Base-by-base conservation (phyloP, 257 asterid genomes). In the Sherardia arvensis region DNA sequence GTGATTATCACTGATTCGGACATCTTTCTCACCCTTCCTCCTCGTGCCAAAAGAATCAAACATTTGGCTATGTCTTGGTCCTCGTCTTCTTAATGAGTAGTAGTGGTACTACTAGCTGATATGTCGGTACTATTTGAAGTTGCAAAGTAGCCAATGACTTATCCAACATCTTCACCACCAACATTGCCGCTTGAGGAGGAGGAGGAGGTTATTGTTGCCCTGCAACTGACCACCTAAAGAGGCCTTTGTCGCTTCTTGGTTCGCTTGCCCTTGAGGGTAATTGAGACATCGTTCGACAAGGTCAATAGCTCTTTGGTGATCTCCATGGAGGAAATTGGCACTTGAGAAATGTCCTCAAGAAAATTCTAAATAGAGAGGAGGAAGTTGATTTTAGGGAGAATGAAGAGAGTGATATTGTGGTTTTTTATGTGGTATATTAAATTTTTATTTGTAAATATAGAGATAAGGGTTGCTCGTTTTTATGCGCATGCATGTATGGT, bases 11-110 rank as follows among this genome's bases (percentile, higher is more conserved):
- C 8, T 53, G 56, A 8, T 22, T 23, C 7, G n/a, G 49, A 68
- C 56, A 59, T 65, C 34, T 56, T 59, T 33, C 70, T 5, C 47
- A 69, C n/a, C 70, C 79, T 10, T 71, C 71, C 78, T 36, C 97
- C 86, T 33, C 83, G 86, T 1, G 96, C 96, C 29, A 87, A 74
- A 45, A 91, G 95, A 62, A 91, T 91, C 70, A 87, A 69, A 49
- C 96, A 91, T 64, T 87, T 84, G 66, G 97, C 97, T 86, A 91
- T 77, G 71, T 91, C 63, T 30, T 59, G 27, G n/a, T 59, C 63
- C 18, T 59, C 27, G 20, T 59, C 97, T 62, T 87, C 83, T 49
- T 90, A 94, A 58, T 87, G 81, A 53, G 32, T 58, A n/a, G n/a
- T n/a, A 30, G 78, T 85, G 0, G 85, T 74, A 20, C 76, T 75